phyloP scores from a whole-genome alignment of 305 asterid species.

The Fraxinus sp. region DNA sequence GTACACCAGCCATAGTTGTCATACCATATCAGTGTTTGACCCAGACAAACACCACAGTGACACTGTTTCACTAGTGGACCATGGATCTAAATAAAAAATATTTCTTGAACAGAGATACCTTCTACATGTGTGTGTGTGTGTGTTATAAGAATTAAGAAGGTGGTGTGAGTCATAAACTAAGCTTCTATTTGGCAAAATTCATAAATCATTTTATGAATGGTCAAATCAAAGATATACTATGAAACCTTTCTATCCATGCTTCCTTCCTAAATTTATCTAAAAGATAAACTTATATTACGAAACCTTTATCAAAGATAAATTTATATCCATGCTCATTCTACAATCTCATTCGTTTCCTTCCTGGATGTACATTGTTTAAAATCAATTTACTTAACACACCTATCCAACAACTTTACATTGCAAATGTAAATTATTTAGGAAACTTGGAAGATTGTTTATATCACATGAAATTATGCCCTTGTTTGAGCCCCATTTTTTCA shows the following conservation, averaged over 20 bases:
- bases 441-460: background rate
- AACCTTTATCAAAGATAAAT: too few relatives aligned
- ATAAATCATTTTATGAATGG: too few relatives aligned
- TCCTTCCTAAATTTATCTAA: background rate
- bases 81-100: background rate
- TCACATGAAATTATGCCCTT: background rate
- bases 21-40: background rate
- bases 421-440: background rate
- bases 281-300: too few relatives aligned
- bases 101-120: background rate
- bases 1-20: background rate
- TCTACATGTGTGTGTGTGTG: background rate
- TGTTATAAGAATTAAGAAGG: background rate
- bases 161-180: background rate
- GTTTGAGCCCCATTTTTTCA: too few relatives aligned
- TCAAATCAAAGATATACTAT: background rate
- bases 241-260: background rate
- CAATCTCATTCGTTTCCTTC: background rate
- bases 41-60: background rate
- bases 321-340: background rate
- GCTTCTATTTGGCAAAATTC: background rate
- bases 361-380: background rate
- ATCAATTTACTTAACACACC: background rate
- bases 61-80: background rate
- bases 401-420: background rate